phyloP scores from a whole-genome alignment of 176 grass and related monocot species.

The Triticum timopheevii region DNA sequence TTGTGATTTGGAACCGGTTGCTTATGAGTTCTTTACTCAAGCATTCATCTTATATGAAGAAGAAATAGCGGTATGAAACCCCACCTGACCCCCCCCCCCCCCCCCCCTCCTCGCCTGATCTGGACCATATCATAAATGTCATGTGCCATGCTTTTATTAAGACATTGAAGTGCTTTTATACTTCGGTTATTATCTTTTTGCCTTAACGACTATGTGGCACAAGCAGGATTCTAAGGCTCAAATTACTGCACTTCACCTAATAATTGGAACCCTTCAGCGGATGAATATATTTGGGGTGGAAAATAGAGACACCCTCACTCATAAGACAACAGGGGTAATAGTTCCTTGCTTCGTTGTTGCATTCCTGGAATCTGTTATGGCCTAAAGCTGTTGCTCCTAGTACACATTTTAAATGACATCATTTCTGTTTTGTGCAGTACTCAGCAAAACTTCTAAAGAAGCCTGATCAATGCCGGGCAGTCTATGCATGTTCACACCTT shows the following conservation, averaged over 20 bases:
- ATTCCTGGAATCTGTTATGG: not conserved
- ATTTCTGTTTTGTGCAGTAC: slow-evolving; percentile 60
- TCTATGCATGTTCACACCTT: slow-evolving; percentile 98
- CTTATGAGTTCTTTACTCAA: slow-evolving; percentile 99
- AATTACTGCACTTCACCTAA: slow-evolving; percentile 98
- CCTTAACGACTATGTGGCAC: slow-evolving; percentile 1
- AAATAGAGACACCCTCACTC: slow-evolving; percentile 96
- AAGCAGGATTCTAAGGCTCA: slow-evolving; percentile 98
- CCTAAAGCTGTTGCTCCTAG: not conserved
- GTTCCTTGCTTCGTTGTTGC: slow-evolving; percentile 28
- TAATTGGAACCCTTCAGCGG: slow-evolving; percentile 93
- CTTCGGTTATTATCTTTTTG: not conserved
- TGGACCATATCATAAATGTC: not conserved
- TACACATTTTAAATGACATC: slow-evolving; percentile 8
- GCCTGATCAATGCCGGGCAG: slow-evolving; percentile 93
- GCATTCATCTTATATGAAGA: slow-evolving; percentile 99
- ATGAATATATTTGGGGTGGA: slow-evolving; percentile 97
- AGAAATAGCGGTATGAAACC: slow-evolving; percentile 74
- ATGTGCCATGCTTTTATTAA: not conserved
- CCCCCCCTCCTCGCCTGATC: not conserved
- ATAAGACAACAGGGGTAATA: slow-evolving; percentile 96
- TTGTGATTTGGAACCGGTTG: slow-evolving; percentile 93
- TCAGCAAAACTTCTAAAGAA: slow-evolving; percentile 99
- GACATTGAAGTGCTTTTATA: slow-evolving; percentile 15
- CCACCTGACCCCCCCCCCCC: not conserved